A percentile compares a stretch with the other conserved stretches of the same genome.
phyloP scores from a whole-genome alignment of 257 asterid genomes.

The Solanum peruvianum region DNA sequence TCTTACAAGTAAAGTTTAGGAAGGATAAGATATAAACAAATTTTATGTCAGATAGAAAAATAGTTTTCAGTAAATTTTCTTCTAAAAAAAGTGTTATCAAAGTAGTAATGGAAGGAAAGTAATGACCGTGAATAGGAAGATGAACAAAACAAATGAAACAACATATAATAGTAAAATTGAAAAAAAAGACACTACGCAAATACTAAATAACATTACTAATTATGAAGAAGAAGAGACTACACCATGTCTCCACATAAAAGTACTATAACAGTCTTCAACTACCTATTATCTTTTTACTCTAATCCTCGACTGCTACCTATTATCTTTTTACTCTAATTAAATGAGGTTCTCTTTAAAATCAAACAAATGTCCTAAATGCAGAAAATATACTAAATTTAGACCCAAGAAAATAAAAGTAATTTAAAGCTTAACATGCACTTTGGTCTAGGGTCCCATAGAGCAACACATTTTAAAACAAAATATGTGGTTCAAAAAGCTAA shows the following conservation, averaged over 20 bases:
- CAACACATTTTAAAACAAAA: constrained; percentile 20
- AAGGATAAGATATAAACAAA: neutral
- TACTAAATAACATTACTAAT: neutral
- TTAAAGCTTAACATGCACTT: constrained; percentile 17
- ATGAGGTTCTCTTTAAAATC: neutral
- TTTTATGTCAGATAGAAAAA: neutral
- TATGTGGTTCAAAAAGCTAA: constrained; percentile 26
- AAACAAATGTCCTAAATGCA: neutral
- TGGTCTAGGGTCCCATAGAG: constrained; percentile 17
- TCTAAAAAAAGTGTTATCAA: neutral
- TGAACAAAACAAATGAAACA: neutral
- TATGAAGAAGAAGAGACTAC: neutral
- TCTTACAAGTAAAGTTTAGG: neutral
- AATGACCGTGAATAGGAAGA: neutral
- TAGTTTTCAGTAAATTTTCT: rapidly evolving
- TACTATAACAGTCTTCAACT: neutral
- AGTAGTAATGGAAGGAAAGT: neutral
- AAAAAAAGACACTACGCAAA: neutral
- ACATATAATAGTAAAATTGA: neutral
- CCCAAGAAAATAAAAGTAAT: neutral
- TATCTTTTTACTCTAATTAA: neutral
- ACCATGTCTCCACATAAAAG: neutral
- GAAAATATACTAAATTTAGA: neutral
- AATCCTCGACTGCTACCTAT: neutral
- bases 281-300: neutral